Evolutionary conservation across 352 stramenopile genomes (phyloP).

Genomic region (Pythium aphanidermatum): DNA sequence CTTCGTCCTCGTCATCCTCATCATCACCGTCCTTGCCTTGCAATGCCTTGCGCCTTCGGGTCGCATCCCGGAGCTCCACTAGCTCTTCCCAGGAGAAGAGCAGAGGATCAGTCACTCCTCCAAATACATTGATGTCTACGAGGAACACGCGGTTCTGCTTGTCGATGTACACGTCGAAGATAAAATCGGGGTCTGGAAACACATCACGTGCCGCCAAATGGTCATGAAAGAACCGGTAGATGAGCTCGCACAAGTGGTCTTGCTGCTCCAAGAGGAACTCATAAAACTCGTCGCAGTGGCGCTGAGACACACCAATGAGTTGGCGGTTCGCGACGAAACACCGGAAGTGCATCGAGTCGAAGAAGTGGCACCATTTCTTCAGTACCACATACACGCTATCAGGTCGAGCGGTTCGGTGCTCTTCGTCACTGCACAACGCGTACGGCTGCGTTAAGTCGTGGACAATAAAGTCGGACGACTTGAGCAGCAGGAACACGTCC

Average conservation of each 20-base stretch:
- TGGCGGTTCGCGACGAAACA: constrained; percentile 86
- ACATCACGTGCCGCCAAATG: constrained; percentile 19
- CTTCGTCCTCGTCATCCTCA: constrained; percentile 3
- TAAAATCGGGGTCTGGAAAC: constrained; percentile 76
- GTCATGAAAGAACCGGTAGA: constrained; percentile 56
- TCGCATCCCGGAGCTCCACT: constrained; percentile 23
- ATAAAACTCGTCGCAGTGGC: constrained; percentile 90
- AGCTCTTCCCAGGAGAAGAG: constrained; percentile 92
- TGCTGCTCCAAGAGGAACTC: constrained; percentile 80
- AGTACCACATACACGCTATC: constrained; percentile 79
- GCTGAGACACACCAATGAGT: constrained; percentile 88
- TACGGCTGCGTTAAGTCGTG: constrained; percentile 89
- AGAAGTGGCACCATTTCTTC: constrained; percentile 94
- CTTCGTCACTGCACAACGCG: constrained; percentile 38
- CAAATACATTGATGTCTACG: constrained; percentile 95
- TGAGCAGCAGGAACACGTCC: constrained; percentile 79
- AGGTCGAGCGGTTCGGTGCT: not conserved
- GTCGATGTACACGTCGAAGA: constrained; percentile 94
- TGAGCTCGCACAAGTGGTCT: constrained; percentile 54
- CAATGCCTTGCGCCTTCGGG: constrained; percentile 11
- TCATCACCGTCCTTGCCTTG: constrained; percentile 3
- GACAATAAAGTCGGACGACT: constrained; percentile 83
- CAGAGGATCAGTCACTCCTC: constrained; percentile 87
- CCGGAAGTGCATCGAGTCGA: constrained; percentile 94
- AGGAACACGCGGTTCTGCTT: constrained; percentile 89